These are phyloP conservation scores for Shiraia sp. DNA, from an alignment of 2,329 filamentous ascomycete species.

Conservation along the genomic window DNA sequence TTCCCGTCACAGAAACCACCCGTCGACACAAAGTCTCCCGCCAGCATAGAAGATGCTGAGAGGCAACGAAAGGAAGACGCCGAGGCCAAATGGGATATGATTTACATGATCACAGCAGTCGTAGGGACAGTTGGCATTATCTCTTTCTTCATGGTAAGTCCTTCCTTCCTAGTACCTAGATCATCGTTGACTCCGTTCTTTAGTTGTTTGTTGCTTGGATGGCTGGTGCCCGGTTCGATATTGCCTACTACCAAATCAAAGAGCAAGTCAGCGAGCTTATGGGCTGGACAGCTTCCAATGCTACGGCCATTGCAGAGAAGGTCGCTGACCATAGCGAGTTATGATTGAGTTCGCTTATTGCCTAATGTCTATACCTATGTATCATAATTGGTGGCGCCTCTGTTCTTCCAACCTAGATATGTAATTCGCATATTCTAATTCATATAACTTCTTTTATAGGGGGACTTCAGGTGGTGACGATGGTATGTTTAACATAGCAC, in stretches of 20 bases:
- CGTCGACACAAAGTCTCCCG: conserved; percentile 28
- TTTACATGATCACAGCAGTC: conserved; percentile 69
- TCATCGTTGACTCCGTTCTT: conserved; percentile 18
- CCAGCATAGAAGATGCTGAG: conserved; percentile 59
- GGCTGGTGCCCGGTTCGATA: conserved; percentile 81
- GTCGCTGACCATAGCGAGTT: conserved; percentile 48
- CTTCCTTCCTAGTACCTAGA: conserved; percentile 11
- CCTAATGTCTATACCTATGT: conserved; percentile 29
- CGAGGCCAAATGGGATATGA: conserved; percentile 59
- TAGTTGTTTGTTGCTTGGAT: conserved; percentile 79
- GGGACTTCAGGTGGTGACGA: not conserved
- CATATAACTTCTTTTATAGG: conserved; percentile 7
- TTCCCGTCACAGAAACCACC: conserved; percentile 84
- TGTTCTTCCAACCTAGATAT: conserved; percentile 14
- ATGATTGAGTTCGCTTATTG: conserved; percentile 23
- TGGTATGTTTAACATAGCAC: conserved; percentile 64
- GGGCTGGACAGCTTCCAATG: conserved; percentile 14
- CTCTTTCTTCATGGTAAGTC: conserved; percentile 76
- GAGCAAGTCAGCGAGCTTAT: conserved; percentile 50
- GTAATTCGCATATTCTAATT: conserved; percentile 30
- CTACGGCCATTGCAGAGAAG: conserved; percentile 20
- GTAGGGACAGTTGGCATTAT: conserved; percentile 71
- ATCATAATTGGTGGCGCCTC: conserved; percentile 29
- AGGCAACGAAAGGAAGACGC: conserved; percentile 57
- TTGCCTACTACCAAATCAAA: conserved; percentile 63